Conservation (phyloP, 495 filamentous ascomycete species). For the Podospora bellae-mahoneyi region DNA sequence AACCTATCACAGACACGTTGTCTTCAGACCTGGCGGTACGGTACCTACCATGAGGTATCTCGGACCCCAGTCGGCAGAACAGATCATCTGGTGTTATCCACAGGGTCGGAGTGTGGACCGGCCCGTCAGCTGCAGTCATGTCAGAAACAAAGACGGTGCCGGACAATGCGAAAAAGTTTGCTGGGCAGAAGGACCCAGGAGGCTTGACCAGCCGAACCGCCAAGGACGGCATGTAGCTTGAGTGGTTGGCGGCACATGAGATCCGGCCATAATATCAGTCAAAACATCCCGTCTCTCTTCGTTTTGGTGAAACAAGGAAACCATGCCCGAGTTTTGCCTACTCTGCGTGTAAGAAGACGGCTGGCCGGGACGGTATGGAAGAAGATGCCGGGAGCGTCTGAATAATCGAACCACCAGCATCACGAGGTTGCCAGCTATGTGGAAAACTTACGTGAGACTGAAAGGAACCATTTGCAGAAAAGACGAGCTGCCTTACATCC, state of each 20-base stretch:
- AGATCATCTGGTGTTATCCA: neutral
- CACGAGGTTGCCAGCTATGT: neutral
- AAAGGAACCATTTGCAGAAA: neutral
- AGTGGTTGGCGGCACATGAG: neutral
- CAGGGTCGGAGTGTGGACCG: constrained; percentile 23
- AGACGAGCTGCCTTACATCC: neutral
- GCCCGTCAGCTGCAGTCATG: constrained; percentile 22
- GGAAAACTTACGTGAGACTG: neutral
- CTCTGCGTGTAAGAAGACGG: neutral
- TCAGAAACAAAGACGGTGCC: constrained; percentile 21
- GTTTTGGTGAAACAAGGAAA: no score
- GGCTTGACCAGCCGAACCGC: neutral
- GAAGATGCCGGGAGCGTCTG: neutral
- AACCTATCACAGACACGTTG: no score
- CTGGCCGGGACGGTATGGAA: no score
- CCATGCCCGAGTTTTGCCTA: no score
- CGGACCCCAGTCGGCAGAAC: neutral
- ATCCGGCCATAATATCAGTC: neutral
- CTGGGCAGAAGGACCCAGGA: constrained; percentile 14
- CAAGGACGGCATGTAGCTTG: neutral
- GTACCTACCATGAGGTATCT: neutral
- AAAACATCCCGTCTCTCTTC: neutral
- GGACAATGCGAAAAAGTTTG: constrained; percentile 26
- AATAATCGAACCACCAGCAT: neutral
- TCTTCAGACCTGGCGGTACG: neutral